Base-by-base conservation (phyloP, 1,139 yeast species). In the Lodderomyces jiufengensis region DNA sequence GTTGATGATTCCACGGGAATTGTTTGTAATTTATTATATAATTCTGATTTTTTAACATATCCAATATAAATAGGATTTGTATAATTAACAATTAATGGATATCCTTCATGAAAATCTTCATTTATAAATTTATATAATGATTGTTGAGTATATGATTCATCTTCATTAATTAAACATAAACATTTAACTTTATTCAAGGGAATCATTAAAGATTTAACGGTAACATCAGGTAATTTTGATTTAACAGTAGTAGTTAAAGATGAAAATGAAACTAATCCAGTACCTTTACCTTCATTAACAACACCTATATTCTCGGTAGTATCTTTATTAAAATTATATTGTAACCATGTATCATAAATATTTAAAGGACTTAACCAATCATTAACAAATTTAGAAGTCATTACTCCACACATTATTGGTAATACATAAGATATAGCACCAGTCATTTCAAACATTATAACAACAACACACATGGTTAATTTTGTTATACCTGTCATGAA, bases 351-450 rank as follows among this genome's bases (percentile, higher is more conserved):
- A 42, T 76, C 81, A 48, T 75, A 75, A 31, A 76, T 68, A 37
- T 76, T 75, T 23, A 61, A 65, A 33, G 65, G 66, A 29, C 67
- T 52, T 26, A 75, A 54, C 52, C 70, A 57, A 47, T 76, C 80
- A 47, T 66, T 72, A 26, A 72, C 61, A 33, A 74, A 63, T 44
- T 74, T 72, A 49, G 74, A 67, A 6, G 70, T 61, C 65, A 76
- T 70, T 2, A 76, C 81, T 1, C 78, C 70, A 25, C 73, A 56
- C 82, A 77, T 77, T 30, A 77, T 72, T 1, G 83, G 83, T 32
- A 77, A 59, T 6, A 76, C 78, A 44, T 77, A 77, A 0, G 78
- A 65, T 15, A 77, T 65, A 0, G 83, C 83, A 11, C 83, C 83
- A 0, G 82, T 75, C 24, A 76, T 50, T 52, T 77, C 83, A 48